Percentiles rank a stretch among this genome's conserved stretches.
Conservation (phyloP, 495 filamentous ascomycete genomes). For the Elaphomyces granulatus region DNA sequence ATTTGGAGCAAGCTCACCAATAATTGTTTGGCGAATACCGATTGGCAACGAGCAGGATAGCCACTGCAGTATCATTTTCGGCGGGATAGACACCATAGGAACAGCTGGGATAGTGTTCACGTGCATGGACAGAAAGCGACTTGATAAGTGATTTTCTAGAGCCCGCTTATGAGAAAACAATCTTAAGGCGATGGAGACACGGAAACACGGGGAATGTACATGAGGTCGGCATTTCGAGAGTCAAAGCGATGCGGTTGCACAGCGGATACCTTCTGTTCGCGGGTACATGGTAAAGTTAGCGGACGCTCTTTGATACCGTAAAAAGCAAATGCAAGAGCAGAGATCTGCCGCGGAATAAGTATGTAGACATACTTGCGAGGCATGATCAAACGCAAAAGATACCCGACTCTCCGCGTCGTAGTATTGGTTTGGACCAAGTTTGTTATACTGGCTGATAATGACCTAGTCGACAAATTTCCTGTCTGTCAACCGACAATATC, state of each 20-base stretch:
- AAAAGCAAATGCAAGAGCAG: background rate
- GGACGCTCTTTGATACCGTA: too few species aligned
- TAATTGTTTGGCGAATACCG: conserved; percentile 97
- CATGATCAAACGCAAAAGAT: conserved; percentile 79
- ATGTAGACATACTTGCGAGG: conserved; percentile 46
- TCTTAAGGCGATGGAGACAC: too few species aligned
- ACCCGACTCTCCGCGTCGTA: conserved; percentile 76
- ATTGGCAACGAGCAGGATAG: conserved; percentile 76
- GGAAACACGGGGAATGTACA: too few species aligned
- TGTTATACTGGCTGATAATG: conserved; percentile 74
- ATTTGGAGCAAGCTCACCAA: conserved; percentile 68
- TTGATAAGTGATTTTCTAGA: conserved; percentile 56
- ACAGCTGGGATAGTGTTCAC: conserved; percentile 78
- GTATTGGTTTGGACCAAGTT: conserved; percentile 63
- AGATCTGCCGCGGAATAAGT: too few species aligned
- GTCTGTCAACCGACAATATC: conserved; percentile 7
- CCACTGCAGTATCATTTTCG: conserved; percentile 58
- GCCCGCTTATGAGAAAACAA: conserved; percentile 3
- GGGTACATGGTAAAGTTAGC: background rate
- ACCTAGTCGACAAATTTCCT: conserved; percentile 37
- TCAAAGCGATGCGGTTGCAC: conserved; percentile 73
- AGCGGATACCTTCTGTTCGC: conserved; percentile 60
- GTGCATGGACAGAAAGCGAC: conserved; percentile 57
- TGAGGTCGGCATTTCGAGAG: conserved; percentile 58
- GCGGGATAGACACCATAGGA: conserved; percentile 67